These are phyloP conservation scores for Leccinum obscurum DNA, from an alignment of 768 basidiomycete genomes.

Conservation along the genomic window DNA sequence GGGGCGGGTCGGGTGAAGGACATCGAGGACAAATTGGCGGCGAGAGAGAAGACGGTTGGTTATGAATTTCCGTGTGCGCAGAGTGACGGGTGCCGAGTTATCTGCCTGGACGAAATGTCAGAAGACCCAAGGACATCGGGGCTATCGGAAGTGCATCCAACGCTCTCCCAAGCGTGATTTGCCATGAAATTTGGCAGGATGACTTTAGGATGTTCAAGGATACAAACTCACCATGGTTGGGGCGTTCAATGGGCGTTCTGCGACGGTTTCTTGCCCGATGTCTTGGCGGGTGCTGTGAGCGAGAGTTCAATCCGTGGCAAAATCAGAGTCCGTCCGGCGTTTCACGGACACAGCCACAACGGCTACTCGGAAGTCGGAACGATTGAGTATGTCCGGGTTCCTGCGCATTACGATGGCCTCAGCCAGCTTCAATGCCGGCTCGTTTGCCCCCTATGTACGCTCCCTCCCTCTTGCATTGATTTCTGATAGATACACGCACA, in stretches of 20 bases:
- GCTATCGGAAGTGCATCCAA: conserved; percentile 28
- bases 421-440: conserved; percentile 28
- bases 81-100: conserved; percentile 81
- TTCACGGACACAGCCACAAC: conserved; percentile 41
- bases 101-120: conserved; percentile 56
- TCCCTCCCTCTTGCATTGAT: background rate
- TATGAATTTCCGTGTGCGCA: conserved; percentile 99
- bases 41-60: conserved; percentile 97
- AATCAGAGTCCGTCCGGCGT: conserved; percentile 42
- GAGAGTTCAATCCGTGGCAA: conserved; percentile 5
- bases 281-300: conserved; percentile 26
- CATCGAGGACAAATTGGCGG: conserved; percentile 93
- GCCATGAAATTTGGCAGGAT: conserved; percentile 6
- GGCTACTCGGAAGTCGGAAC: background rate
- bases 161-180: conserved; percentile 12
- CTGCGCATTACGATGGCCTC: conserved; percentile 3
- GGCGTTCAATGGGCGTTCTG: conserved; percentile 16
- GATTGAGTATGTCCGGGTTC: background rate
- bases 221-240: conserved; percentile 39
- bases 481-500: conserved; percentile 22
- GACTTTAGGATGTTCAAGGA: conserved; percentile 10
- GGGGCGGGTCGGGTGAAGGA: conserved; percentile 92
- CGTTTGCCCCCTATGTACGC: conserved; percentile 65
- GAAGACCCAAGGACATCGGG: conserved; percentile 24
- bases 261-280: conserved; percentile 28